These are phyloP conservation scores for Leccinum proliferum DNA, from an alignment of 1,284 basidiomycete species.

Conservation along the genomic window DNA sequence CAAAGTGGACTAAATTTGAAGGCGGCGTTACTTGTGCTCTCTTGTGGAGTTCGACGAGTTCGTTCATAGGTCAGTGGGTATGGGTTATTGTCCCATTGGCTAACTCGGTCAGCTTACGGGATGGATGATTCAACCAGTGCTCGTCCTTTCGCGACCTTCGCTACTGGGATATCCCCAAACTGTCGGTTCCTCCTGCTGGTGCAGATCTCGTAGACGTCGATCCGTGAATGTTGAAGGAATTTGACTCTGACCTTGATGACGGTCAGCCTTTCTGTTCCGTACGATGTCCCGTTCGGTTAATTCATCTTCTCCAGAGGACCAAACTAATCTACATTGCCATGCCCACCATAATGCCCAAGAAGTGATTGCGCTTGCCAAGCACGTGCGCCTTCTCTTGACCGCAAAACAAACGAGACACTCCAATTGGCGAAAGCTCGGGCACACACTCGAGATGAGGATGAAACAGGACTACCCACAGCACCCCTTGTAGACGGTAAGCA, in stretches of 20 bases:
- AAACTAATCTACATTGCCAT: conserved; percentile 85
- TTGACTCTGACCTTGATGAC: conserved; percentile 81
- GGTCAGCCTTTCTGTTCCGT: conserved; percentile 42
- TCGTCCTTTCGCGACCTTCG: conserved; percentile 35
- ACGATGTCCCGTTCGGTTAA: neutral
- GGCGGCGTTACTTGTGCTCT: no score
- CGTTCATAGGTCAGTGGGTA: conserved; percentile 32
- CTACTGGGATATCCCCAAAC: conserved; percentile 56
- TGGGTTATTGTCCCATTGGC: no score
- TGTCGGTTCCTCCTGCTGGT: conserved; percentile 45
- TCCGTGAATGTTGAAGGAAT: conserved; percentile 58
- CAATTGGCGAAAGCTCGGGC: conserved; percentile 63
- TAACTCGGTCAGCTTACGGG: no score
- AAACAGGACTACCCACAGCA: conserved; percentile 25
- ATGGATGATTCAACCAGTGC: conserved; percentile 8
- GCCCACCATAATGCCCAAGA: conserved; percentile 90
- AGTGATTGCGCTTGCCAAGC: conserved; percentile 77
- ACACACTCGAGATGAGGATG: conserved; percentile 47
- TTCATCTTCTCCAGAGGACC: conserved; percentile 53
- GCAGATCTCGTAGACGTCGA: conserved; percentile 53
- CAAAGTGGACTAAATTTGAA: no score
- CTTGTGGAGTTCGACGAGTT: no score
- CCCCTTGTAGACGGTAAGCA: conserved; percentile 66
- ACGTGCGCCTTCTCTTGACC: conserved; percentile 59
- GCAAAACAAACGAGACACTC: conserved; percentile 74